Evolutionary conservation across 225 moss, liverwort and hornwort genomes (phyloP).

Genomic region (Climacium dendroides): DNA sequence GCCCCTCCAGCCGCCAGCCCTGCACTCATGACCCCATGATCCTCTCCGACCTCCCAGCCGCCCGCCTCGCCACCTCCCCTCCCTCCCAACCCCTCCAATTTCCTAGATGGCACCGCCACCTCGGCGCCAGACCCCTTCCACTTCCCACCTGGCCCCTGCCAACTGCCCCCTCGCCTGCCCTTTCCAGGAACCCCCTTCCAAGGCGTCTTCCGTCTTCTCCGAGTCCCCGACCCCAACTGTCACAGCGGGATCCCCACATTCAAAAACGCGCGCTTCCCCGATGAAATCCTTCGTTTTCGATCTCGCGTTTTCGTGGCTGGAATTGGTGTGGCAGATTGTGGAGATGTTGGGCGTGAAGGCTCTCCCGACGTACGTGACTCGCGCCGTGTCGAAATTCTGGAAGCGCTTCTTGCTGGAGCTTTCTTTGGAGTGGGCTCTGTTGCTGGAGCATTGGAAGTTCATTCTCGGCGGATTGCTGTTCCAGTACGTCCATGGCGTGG

Average conservation of each 20-base stretch:
- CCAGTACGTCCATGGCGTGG: slow-evolving; percentile 86
- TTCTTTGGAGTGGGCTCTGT: slow-evolving; percentile 47
- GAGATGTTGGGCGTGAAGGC: slow-evolving; percentile 12
- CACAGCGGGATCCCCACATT: background rate
- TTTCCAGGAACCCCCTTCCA: background rate
- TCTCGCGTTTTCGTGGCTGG: background rate
- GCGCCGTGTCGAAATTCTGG: slow-evolving; percentile 63
- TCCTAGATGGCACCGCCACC: background rate
- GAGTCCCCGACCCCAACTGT: background rate
- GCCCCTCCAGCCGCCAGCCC: background rate
- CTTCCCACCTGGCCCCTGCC: background rate
- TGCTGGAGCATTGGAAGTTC: slow-evolving; percentile 67
- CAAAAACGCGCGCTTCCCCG: background rate
- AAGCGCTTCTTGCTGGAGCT: slow-evolving; percentile 65
- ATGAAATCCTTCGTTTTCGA: background rate
- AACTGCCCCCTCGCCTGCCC: background rate
- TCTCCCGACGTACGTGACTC: slow-evolving; percentile 34
- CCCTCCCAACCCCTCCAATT: background rate
- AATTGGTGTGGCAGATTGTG: background rate
- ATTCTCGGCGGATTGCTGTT: slow-evolving; percentile 48
- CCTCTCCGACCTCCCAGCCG: background rate
- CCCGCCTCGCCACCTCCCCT: background rate
- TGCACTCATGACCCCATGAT: background rate
- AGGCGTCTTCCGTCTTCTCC: background rate
- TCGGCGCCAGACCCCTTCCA: background rate